Evolutionary conservation across 169 alveolate genomes (phyloP).

Genomic region (Babesia sp.): DNA sequence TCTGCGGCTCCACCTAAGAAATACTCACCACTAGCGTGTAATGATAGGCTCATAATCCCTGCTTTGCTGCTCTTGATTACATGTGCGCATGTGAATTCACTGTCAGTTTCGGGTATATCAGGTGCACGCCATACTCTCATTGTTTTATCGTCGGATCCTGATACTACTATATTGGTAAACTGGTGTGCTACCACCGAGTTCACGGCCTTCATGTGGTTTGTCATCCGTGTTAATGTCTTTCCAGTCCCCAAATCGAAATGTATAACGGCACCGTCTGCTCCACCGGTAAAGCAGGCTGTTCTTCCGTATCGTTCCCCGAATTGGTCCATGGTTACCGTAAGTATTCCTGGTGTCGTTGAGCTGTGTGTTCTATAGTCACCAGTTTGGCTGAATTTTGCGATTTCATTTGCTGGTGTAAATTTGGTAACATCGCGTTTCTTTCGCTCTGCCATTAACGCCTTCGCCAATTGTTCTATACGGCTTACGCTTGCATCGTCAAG

Average conservation of each 20-base stretch:
- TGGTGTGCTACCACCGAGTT: conserved; percentile 73
- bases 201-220: conserved; percentile 74
- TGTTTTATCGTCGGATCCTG: conserved; percentile 81
- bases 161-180: conserved; percentile 24
- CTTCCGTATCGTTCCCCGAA: conserved; percentile 27
- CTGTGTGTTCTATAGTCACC: conserved; percentile 74
- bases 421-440: conserved; percentile 71
- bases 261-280: conserved; percentile 78
- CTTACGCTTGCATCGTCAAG: conserved; percentile 64
- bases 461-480: conserved; percentile 70
- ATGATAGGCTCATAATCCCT: conserved; percentile 63
- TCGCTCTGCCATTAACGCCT: conserved; percentile 70
- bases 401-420: conserved; percentile 28
- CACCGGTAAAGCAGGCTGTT: conserved; percentile 78
- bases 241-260: conserved; percentile 70
- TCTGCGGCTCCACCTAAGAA: conserved; percentile 73
- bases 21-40: conserved; percentile 84
- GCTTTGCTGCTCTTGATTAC: conserved; percentile 76
- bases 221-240: conserved; percentile 61
- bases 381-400: conserved; percentile 51
- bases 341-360: conserved; percentile 73
- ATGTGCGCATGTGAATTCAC: conserved; percentile 63
- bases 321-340: conserved; percentile 65
- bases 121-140: conserved; percentile 75
- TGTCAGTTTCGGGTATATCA: conserved; percentile 20